Percentiles rank a stretch among this genome's conserved stretches.
Evolutionary conservation across 2,329 filamentous ascomycete genomes (phyloP).

Genomic region (Trichoderma koningii): DNA sequence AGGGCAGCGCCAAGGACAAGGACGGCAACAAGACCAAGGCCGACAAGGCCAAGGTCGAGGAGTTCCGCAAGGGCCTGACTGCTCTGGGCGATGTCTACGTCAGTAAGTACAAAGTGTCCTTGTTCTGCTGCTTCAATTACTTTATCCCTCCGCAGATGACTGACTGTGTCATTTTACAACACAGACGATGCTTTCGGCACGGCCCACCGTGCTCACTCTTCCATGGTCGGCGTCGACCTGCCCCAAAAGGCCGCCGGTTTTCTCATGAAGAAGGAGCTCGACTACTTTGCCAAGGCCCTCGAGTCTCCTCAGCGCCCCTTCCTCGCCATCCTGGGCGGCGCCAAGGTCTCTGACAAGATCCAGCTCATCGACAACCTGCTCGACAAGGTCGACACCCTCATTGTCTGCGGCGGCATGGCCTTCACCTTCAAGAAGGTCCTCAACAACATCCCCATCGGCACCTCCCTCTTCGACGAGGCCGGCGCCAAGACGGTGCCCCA

Average conservation of each 20-base stretch:
- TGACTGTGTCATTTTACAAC: constrained; percentile 27
- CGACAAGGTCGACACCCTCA: constrained; percentile 94
- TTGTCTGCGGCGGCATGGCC: constrained; percentile 97
- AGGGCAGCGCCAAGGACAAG: constrained; percentile 91
- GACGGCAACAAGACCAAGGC: constrained; percentile 98
- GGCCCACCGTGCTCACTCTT: constrained; percentile 96
- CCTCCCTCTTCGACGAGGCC: constrained; percentile 89
- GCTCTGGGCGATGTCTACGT: constrained; percentile 93
- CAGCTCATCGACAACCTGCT: constrained; percentile 98
- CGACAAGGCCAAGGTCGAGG: constrained; percentile 85
- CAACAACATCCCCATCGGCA: constrained; percentile 83
- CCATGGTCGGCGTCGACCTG: constrained; percentile 96
- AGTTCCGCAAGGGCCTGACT: constrained; percentile 94
- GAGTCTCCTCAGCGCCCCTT: constrained; percentile 93
- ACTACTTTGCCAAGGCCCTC: constrained; percentile 97
- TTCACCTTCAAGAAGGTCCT: constrained; percentile 99
- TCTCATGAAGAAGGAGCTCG: constrained; percentile 99
- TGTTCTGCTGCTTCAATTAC: neutral
- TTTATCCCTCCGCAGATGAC: neutral
- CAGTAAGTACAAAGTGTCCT: constrained; percentile 62
- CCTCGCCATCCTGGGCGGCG: constrained; percentile 96
- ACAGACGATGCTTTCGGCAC: constrained; percentile 97
- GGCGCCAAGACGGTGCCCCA: constrained; percentile 87
- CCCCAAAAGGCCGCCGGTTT: constrained; percentile 97
- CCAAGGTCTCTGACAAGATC: constrained; percentile 99